These are phyloP conservation scores for Neodidymelliopsis sp. DNA, from an alignment of 2,329 filamentous ascomycete genomes.

Conservation along the genomic window DNA sequence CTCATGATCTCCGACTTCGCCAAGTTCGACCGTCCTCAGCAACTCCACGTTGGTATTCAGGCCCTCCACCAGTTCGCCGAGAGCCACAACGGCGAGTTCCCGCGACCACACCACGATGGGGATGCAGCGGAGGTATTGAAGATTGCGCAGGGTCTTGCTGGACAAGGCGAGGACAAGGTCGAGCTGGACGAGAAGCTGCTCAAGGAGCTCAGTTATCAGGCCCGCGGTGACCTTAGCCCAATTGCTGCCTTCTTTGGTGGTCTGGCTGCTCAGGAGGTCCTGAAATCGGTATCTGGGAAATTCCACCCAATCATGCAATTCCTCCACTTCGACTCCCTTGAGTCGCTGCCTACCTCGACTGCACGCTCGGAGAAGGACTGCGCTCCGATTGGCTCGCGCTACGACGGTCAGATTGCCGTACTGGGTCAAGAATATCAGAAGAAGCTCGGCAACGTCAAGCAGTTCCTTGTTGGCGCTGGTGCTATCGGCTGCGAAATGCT, in stretches of 20 bases:
- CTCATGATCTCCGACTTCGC: constrained; percentile 93
- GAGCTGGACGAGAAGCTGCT: constrained; percentile 93
- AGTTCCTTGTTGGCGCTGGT: constrained; percentile 95
- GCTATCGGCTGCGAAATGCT: constrained; percentile 99
- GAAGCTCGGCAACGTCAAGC: constrained; percentile 86
- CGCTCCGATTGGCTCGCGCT: constrained; percentile 82
- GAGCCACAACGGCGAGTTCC: constrained; percentile 73
- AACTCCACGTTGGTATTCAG: constrained; percentile 92
- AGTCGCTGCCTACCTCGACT: constrained; percentile 81
- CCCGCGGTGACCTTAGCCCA: constrained; percentile 85
- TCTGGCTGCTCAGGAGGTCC: constrained; percentile 88
- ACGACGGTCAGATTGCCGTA: constrained; percentile 96
- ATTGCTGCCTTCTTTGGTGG: constrained; percentile 97
- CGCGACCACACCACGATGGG: constrained; percentile 81
- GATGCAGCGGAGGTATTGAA: constrained; percentile 82
- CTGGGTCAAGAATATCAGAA: constrained; percentile 94
- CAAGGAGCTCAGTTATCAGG: constrained; percentile 93
- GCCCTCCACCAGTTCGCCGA: constrained; percentile 87
- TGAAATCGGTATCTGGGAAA: constrained; percentile 97
- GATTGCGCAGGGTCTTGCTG: constrained; percentile 76
- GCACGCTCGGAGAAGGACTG: constrained; percentile 85
- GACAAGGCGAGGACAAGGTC: constrained; percentile 70
- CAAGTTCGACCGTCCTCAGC: constrained; percentile 93
- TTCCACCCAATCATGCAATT: constrained; percentile 96
- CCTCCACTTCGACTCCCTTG: constrained; percentile 98